These are phyloP conservation scores for Leishmania major DNA, from an alignment of 208 protist genomes.

Conservation along the genomic window DNA sequence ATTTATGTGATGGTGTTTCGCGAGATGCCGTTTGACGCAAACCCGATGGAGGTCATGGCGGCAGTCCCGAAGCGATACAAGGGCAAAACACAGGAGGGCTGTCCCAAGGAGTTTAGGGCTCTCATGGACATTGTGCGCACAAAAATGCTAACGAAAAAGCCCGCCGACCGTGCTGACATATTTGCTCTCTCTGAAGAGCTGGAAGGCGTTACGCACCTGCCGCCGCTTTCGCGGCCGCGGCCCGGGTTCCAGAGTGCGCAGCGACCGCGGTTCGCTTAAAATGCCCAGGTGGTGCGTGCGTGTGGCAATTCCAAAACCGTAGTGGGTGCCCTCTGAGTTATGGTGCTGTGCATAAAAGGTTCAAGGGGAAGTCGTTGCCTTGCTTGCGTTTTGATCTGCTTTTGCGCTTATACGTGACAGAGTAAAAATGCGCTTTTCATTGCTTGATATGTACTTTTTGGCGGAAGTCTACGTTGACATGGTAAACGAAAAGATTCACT, in stretches of 20 bases:
- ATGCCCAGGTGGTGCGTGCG: background rate
- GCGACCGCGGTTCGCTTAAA: conserved; percentile 44
- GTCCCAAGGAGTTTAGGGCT: conserved; percentile 42
- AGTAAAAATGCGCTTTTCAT: background rate
- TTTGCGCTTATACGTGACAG: background rate
- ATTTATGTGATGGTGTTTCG: conserved; percentile 93
- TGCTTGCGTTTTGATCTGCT: background rate
- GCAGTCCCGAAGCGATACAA: conserved; percentile 56
- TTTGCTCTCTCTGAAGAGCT: conserved; percentile 59
- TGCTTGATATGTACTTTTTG: background rate
- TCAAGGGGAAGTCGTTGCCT: background rate
- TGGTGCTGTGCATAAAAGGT: background rate
- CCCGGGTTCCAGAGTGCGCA: conserved; percentile 54
- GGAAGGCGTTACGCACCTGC: conserved; percentile 37
- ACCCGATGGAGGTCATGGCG: conserved; percentile 64
- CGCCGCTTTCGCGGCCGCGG: conserved; percentile 29
- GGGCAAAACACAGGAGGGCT: conserved; percentile 14
- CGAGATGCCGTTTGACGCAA: conserved; percentile 92
- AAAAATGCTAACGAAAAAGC: conserved; percentile 68
- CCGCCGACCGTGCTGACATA: conserved; percentile 55
- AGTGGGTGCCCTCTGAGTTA: too few species aligned
- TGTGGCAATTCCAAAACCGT: background rate
- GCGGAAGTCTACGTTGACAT: background rate
- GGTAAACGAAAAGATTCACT: background rate
- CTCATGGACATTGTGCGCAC: conserved; percentile 57